A percentile compares a stretch with the other conserved stretches of the same genome.
Conservation (phyloP, 495 filamentous ascomycete genomes). For the Penicillium flavigenum region DNA sequence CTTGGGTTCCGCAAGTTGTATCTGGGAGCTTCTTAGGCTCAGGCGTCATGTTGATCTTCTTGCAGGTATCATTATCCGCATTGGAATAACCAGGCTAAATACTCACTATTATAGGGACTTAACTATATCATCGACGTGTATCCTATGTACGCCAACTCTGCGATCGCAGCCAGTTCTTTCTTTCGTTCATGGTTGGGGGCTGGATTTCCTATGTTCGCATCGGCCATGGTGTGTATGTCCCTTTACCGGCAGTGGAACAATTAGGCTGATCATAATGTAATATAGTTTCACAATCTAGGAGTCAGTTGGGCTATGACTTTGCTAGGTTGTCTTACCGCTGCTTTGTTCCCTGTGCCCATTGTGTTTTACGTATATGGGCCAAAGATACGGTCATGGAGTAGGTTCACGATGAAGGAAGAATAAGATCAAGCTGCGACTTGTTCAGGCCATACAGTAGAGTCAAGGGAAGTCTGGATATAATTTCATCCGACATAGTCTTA, state of each 20-base stretch:
- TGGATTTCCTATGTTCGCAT: conserved; percentile 60
- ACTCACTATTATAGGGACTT: conserved; percentile 28
- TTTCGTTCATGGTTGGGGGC: conserved; percentile 42
- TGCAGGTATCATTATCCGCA: conserved; percentile 17
- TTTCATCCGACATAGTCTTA: not conserved
- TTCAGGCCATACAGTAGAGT: not conserved
- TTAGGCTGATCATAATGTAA: conserved; percentile 16
- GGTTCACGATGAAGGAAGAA: conserved; percentile 12
- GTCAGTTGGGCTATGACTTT: conserved; percentile 59
- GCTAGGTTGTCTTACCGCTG: conserved; percentile 56
- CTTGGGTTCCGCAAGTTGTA: conserved; percentile 40
- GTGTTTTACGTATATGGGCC: conserved; percentile 62
- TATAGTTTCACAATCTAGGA: conserved; percentile 53
- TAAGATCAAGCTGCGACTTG: not conserved
- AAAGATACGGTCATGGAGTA: conserved; percentile 49
- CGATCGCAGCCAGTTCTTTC: conserved; percentile 51
- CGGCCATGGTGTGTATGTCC: conserved; percentile 46
- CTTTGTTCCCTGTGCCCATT: conserved; percentile 61
- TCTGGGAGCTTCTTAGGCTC: conserved; percentile 38
- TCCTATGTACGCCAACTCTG: conserved; percentile 44
- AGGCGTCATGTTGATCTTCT: conserved; percentile 47
- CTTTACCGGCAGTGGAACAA: conserved; percentile 38
- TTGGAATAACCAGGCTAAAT: not conserved
- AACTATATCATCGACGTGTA: conserved; percentile 60
- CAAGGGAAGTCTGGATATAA: not conserved